Evolutionary conservation across 2,329 filamentous ascomycete genomes (phyloP).

Genomic region (Colletotrichum sp.): DNA sequence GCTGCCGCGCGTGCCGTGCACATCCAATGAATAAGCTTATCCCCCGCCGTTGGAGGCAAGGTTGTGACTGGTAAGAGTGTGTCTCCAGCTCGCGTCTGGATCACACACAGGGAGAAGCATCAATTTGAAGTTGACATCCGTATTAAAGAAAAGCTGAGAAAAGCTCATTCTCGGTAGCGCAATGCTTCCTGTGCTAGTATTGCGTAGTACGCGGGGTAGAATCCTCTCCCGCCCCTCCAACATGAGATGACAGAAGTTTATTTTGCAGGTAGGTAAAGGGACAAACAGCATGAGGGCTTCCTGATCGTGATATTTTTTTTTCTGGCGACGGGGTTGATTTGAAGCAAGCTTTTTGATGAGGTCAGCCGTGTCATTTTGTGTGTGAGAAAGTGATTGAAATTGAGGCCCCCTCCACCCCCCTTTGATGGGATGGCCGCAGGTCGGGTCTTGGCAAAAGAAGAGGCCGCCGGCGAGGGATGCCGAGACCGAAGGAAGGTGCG

Average conservation of each 20-base stretch:
- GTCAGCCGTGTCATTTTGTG: not conserved
- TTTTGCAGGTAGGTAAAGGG: not conserved
- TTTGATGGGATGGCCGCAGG: not conserved
- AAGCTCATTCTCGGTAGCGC: not conserved
- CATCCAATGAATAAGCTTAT: not conserved
- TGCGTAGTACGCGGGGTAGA: not conserved
- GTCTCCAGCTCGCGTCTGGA: not conserved
- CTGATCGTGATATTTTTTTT: not conserved
- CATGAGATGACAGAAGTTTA: constrained; percentile 13
- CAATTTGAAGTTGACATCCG: not conserved
- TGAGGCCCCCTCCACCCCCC: not conserved
- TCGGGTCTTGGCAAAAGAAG: not conserved
- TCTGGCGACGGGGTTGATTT: not conserved
- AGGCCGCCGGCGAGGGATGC: not conserved
- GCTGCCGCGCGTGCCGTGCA: not conserved
- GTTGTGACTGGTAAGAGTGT: not conserved
- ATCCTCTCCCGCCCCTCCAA: not conserved
- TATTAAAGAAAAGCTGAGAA: not conserved
- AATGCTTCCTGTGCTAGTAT: not conserved
- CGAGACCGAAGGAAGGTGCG: not conserved
- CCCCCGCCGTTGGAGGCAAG: not conserved
- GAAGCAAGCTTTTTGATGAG: not conserved
- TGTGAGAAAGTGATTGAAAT: not conserved
- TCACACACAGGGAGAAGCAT: not conserved
- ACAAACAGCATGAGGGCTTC: not conserved